Base-by-base conservation (phyloP, 2,329 filamentous ascomycete species). In the Aspergillus texensis region DNA sequence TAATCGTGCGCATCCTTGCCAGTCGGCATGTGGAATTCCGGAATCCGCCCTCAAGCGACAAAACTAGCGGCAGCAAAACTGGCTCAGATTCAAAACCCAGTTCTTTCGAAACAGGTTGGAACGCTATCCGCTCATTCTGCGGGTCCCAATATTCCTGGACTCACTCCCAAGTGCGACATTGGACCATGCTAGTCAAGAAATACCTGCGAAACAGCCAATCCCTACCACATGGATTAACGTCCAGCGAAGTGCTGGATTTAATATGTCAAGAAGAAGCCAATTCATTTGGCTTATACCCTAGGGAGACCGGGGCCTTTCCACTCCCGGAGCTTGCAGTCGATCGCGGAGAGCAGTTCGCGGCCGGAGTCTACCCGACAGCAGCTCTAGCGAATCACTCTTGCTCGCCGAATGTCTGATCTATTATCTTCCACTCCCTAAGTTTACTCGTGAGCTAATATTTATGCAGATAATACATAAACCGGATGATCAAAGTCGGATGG, bases 1-100 rank as follows among this genome's bases (percentile, higher is more conserved):
- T 76, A 60, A 74, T 76, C 64, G 69, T 76, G 9, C 72, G 74
- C 6, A 54, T 74, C 8, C 67, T 76, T 16, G 72, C 74, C 9
- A 68, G 65, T 16, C 66, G 72, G 34, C 62, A 71, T 34, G 14
- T 60, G 11, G 64, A 72, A 45, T 1, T 6, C 6, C 19, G 32
- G 6, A n/a, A 24, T 30, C 16, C n/a, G n/a, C 16, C 19, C 34
- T 10, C 32, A 12, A 8, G 12, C 11, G 24, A 10, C 12, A 6
- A 24, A 24, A 24, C 21, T 24, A 24, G 21, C 21, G 21, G 21
- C 1, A 24, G 21, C 21, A 24, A 19, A 21, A 14, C 8, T 6
- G 1, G 28, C 1, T 16, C 32, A 4, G 12, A 48, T 14, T 46
- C 21, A 1, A n/a, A n/a, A 21, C 11, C 2, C 4, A 6, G 19